These are phyloP conservation scores for Mortierella hygrophila DNA, from an alignment of 192 early-diverging fungal species.

Conservation along the genomic window DNA sequence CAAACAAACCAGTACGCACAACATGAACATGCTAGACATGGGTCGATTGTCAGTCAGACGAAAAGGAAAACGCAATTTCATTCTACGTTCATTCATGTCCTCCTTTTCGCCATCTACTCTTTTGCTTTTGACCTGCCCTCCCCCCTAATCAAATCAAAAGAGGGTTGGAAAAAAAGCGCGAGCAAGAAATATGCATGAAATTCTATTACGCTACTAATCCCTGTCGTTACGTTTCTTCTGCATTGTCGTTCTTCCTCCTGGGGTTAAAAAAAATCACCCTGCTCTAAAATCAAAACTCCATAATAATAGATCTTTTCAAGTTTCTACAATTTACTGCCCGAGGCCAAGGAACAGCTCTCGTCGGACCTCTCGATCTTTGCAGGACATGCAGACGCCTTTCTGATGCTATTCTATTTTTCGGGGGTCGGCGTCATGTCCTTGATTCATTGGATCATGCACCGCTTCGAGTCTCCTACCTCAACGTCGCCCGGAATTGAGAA, in stretches of 20 bases:
- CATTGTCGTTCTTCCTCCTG: background rate
- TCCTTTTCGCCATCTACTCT: background rate
- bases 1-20: background rate
- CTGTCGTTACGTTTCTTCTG: background rate
- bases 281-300: too few relatives aligned
- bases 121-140: background rate
- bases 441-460: constrained; percentile 54
- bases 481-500: constrained; percentile 47
- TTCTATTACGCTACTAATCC: background rate
- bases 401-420: constrained; percentile 48
- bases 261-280: background rate
- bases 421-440: constrained; percentile 40
- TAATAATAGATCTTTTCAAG: constrained; percentile 50
- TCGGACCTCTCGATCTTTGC: constrained; percentile 47
- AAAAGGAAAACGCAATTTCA: background rate
- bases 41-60: background rate
- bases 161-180: background rate
- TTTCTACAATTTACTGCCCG: constrained; percentile 53
- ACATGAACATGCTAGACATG: background rate
- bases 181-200: background rate
- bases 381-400: constrained; percentile 21
- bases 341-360: constrained; percentile 47
- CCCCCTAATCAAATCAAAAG: background rate
- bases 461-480: constrained; percentile 14
- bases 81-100: background rate